phyloP scores from a whole-genome alignment of 768 basidiomycete genomes.

The Melanogaster broomeanus region DNA sequence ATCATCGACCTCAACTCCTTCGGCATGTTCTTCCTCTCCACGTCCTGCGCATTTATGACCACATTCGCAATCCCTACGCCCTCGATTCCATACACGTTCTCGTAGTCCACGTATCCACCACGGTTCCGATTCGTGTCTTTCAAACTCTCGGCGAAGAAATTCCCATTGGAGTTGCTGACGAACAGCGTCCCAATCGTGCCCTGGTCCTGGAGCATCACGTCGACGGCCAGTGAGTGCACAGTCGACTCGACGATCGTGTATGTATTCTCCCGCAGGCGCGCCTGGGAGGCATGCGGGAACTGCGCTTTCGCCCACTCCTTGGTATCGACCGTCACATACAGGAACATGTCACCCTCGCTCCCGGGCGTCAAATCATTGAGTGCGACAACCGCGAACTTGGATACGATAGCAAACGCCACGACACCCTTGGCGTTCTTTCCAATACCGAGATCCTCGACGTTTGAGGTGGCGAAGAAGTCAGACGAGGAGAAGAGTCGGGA shows the following conservation, averaged over 20 bases:
- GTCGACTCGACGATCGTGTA: constrained; percentile 97
- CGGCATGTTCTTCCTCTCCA: constrained; percentile 64
- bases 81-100: constrained; percentile 81
- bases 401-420: constrained; percentile 90
- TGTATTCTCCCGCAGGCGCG: constrained; percentile 82
- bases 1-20: constrained; percentile 79
- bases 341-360: constrained; percentile 68
- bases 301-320: constrained; percentile 84
- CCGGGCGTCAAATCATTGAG: constrained; percentile 64
- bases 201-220: constrained; percentile 77
- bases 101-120: constrained; percentile 90
- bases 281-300: constrained; percentile 88
- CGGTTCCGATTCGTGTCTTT: constrained; percentile 91
- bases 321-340: constrained; percentile 87
- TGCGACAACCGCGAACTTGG: constrained; percentile 91
- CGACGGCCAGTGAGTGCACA: constrained; percentile 90
- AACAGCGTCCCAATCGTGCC: constrained; percentile 85
- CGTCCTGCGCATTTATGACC: constrained; percentile 81
- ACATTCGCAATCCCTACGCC: constrained; percentile 92
- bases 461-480: constrained; percentile 73
- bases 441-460: constrained; percentile 83
- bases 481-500: constrained; percentile 80
- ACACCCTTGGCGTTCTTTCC: constrained; percentile 85
- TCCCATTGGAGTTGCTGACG: constrained; percentile 94
- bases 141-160: constrained; percentile 89